These are phyloP conservation scores for Aspergillus kassunensis DNA, from an alignment of 495 filamentous ascomycete species.

Conservation along the genomic window DNA sequence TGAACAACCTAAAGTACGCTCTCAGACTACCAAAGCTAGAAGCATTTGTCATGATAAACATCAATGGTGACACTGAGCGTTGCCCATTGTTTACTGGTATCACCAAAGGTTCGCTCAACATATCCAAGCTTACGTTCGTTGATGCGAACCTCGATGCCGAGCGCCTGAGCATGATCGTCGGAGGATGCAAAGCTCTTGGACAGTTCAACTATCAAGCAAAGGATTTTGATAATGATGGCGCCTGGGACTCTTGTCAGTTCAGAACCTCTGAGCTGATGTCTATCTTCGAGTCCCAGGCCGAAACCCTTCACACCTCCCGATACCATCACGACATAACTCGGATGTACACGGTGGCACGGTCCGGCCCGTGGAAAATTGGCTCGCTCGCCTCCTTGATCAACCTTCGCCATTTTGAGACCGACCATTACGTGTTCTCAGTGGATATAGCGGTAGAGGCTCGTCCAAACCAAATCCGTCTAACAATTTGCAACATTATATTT, in stretches of 20 bases:
- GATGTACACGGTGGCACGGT: no score
- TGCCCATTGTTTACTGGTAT: constrained; percentile 5
- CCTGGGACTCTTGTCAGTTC: neutral
- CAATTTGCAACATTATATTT: neutral
- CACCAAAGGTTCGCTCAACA: neutral
- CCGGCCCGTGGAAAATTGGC: neutral
- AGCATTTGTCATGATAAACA: neutral
- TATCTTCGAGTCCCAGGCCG: neutral
- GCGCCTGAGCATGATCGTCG: neutral
- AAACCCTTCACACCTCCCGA: neutral
- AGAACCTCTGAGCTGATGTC: neutral
- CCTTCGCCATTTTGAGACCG: neutral
- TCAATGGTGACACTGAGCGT: neutral
- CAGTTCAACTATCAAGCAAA: neutral
- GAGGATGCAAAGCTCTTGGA: neutral
- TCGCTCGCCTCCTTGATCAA: neutral
- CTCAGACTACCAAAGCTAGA: constrained; percentile 1
- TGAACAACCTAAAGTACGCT: neutral
- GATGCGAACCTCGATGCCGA: neutral
- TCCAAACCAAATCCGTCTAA: neutral
- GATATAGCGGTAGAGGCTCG: neutral
- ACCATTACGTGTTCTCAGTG: neutral
- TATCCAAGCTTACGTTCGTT: neutral
- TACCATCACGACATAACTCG: no score
- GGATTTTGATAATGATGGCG: neutral